A percentile compares a stretch with the other conserved stretches of the same genome.
Conservation (phyloP, 768 basidiomycete genomes). For the Tricholoma terreum region DNA sequence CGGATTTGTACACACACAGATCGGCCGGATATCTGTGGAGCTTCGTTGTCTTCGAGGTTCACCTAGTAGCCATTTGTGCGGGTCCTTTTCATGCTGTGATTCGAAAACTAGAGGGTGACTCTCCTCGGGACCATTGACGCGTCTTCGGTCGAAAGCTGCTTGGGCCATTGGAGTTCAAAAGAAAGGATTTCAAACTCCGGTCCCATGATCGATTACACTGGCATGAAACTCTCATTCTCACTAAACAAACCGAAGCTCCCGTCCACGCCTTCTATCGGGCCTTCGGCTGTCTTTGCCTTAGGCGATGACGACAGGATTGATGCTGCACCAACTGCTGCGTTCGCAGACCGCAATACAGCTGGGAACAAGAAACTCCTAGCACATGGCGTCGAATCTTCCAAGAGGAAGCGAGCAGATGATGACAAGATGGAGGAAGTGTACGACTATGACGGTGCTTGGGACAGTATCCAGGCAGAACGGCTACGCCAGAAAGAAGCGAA, state of each 20-base stretch:
- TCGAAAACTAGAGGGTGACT: conserved; percentile 66
- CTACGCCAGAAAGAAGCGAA: conserved; percentile 68
- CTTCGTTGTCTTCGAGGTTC: conserved; percentile 48
- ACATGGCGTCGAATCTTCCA: conserved; percentile 59
- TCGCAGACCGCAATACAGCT: conserved; percentile 34
- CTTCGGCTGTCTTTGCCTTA: conserved; percentile 60
- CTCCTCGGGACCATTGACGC: conserved; percentile 89
- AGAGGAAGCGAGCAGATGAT: conserved; percentile 70
- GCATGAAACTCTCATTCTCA: conserved; percentile 95
- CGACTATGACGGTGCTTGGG: conserved; percentile 96
- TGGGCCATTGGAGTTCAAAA: conserved; percentile 37
- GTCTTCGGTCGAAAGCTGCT: conserved; percentile 73
- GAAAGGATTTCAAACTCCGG: conserved; percentile 34
- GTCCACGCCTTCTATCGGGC: conserved; percentile 45
- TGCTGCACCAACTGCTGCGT: conserved; percentile 42
- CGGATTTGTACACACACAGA: conserved; percentile 54
- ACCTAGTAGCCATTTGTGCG: conserved; percentile 29
- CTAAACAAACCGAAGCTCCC: conserved; percentile 60
- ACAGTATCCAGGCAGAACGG: conserved; percentile 90
- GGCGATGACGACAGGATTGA: conserved; percentile 62
- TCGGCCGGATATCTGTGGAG: conserved; percentile 71
- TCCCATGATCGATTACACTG: conserved; percentile 21
- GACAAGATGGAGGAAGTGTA: conserved; percentile 79
- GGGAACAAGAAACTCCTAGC: conserved; percentile 56
- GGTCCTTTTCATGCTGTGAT: conserved; percentile 26